phyloP scores from a whole-genome alignment of 441 rosid genomes.

The Adansonia gregorii region DNA sequence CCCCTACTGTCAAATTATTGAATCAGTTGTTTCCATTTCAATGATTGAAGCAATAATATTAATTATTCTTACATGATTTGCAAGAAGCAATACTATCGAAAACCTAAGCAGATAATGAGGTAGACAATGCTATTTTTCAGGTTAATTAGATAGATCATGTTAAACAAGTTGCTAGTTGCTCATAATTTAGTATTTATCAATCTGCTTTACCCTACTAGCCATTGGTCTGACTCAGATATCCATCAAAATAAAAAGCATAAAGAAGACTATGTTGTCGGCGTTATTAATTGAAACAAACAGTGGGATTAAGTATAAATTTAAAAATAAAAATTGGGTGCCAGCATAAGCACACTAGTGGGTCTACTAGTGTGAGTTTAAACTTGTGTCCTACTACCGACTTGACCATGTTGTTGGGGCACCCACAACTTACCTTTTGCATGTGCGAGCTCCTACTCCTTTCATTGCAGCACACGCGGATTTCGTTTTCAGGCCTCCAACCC shows the following conservation, averaged over 20 bases:
- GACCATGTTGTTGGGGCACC: conserved; percentile 24
- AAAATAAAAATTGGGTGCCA: conserved; percentile 37
- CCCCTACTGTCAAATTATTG: background rate
- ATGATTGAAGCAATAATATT: background rate
- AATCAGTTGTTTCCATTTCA: background rate
- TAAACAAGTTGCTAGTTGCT: conserved; percentile 22
- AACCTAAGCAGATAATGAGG: conserved; percentile 14
- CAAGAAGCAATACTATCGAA: background rate
- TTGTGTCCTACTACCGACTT: background rate
- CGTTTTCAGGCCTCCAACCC: conserved; percentile 28
- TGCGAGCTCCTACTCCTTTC: conserved; percentile 21
- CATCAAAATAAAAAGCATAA: conserved; percentile 21
- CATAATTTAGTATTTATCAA: conserved; percentile 2
- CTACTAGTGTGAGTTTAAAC: conserved; percentile 17
- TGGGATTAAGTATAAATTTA: background rate
- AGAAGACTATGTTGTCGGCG: conserved; percentile 8
- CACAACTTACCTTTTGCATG: conserved; percentile 25
- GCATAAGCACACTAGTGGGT: conserved; percentile 37
- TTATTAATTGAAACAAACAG: background rate
- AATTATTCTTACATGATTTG: background rate
- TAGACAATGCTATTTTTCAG: background rate
- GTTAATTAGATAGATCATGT: background rate
- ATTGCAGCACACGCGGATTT: conserved; percentile 28
- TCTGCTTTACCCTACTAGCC: background rate
- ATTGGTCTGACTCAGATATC: conserved; percentile 31